phyloP scores from a whole-genome alignment of 169 alveolate species.

The Nephromyces sp. region DNA sequence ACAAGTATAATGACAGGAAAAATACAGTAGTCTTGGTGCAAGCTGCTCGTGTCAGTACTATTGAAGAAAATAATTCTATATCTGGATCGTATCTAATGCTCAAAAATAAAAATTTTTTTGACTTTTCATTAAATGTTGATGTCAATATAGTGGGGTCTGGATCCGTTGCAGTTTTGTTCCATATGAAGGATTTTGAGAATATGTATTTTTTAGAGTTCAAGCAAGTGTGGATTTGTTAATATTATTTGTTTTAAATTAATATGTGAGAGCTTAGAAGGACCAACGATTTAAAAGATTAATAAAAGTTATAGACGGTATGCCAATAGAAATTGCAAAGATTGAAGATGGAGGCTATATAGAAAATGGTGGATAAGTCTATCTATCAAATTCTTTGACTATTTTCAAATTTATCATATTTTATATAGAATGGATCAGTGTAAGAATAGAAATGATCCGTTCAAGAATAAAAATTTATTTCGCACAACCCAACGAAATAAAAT shows the following conservation, averaged over 20 bases:
- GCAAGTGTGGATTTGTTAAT: slow-evolving; percentile 17
- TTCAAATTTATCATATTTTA: neutral
- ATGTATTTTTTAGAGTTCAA: slow-evolving; percentile 54
- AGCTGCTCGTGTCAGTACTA: slow-evolving; percentile 29
- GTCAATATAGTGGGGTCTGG: slow-evolving; percentile 53
- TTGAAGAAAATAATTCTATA: slow-evolving; percentile 18
- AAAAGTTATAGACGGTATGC: slow-evolving; percentile 64
- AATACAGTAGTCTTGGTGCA: slow-evolving; percentile 13
- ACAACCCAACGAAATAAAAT: slow-evolving; percentile 41
- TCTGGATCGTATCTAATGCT: slow-evolving; percentile 50
- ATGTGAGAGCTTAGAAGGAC: neutral
- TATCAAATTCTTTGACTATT: slow-evolving; percentile 22
- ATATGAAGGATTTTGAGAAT: slow-evolving; percentile 52
- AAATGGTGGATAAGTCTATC: slow-evolving; percentile 58
- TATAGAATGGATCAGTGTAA: neutral
- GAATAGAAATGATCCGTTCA: slow-evolving; percentile 48
- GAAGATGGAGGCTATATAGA: slow-evolving; percentile 48
- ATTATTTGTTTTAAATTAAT: no score
- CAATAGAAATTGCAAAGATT: slow-evolving; percentile 63
- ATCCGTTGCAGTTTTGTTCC: slow-evolving; percentile 55
- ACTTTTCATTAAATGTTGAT: slow-evolving; percentile 45
- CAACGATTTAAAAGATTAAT: slow-evolving; percentile 49
- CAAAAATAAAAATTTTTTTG: slow-evolving; percentile 49
- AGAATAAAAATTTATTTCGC: slow-evolving; percentile 35
- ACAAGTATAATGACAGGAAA: neutral